phyloP scores from a whole-genome alignment of 306 rosid genomes.

The Begonia peltatifolia region DNA sequence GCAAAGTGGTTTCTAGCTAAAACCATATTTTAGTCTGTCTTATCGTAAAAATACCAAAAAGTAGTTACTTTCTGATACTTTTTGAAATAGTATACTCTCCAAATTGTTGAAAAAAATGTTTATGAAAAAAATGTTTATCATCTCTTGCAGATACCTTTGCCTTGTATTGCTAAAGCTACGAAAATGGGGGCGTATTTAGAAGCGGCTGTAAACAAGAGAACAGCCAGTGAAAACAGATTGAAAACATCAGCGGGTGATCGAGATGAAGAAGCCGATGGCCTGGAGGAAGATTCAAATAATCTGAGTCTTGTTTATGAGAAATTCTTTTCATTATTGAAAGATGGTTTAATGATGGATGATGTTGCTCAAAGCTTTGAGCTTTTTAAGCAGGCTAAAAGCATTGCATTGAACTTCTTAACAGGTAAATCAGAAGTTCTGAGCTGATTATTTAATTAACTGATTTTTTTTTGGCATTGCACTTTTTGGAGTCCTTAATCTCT shows the following conservation, averaged over 20 bases:
- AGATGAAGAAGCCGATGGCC: conserved; percentile 17
- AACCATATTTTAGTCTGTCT: background rate
- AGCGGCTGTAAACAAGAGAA: conserved; percentile 37
- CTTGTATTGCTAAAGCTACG: conserved; percentile 53
- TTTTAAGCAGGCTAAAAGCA: conserved; percentile 43
- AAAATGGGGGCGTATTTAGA: conserved; percentile 69
- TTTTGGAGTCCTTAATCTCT: too few relatives aligned
- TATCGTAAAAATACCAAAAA: background rate
- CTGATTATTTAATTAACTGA: too few relatives aligned
- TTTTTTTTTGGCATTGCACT: too few relatives aligned
- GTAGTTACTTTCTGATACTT: conserved; percentile 1
- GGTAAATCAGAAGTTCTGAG: background rate
- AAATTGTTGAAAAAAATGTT: conserved; percentile 4
- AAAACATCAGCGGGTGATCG: conserved; percentile 13
- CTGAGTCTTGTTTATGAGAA: conserved; percentile 20
- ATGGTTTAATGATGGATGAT: conserved; percentile 26
- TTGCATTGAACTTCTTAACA: conserved; percentile 36
- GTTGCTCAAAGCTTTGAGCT: conserved; percentile 24
- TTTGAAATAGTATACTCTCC: background rate
- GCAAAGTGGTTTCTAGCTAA: background rate
- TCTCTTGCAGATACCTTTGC: conserved; percentile 53
- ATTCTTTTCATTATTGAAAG: conserved; percentile 37
- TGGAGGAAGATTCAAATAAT: conserved; percentile 10
- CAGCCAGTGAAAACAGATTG: conserved; percentile 15
- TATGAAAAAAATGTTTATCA: conserved; percentile 7